phyloP scores from a whole-genome alignment of 176 grass and related monocot genomes.

The Oryza longistaminata region DNA sequence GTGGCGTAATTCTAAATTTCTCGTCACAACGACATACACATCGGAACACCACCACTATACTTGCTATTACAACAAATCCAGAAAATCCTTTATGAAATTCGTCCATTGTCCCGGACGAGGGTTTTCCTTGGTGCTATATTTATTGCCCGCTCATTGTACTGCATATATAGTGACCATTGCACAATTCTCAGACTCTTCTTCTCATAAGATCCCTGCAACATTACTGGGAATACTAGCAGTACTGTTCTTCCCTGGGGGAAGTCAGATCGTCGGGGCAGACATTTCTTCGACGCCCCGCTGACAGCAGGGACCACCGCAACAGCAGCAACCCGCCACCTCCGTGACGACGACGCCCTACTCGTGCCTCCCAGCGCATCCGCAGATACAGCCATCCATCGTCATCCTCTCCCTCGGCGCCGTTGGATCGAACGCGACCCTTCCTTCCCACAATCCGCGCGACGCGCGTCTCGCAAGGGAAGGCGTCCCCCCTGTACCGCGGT shows the following conservation, averaged over 20 bases:
- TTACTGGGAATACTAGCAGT: neutral
- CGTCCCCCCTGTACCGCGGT: neutral
- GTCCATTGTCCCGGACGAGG: too few relatives aligned
- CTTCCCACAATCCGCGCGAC: neutral
- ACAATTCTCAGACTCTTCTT: neutral
- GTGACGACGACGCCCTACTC: neutral
- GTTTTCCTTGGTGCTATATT: too few relatives aligned
- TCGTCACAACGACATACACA: too few relatives aligned
- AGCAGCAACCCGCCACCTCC: neutral
- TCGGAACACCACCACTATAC: too few relatives aligned
- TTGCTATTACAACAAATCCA: too few relatives aligned
- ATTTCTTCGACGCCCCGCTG: neutral
- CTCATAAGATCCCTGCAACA: constrained; percentile 4
- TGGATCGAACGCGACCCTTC: neutral
- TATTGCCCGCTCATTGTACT: neutral
- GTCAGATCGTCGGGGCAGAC: neutral
- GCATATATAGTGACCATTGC: neutral
- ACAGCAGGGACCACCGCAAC: neutral
- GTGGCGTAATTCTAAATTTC: too few relatives aligned
- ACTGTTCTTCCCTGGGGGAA: neutral
- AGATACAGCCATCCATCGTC: neutral
- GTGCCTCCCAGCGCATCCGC: neutral
- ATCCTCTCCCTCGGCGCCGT: constrained; percentile 19
- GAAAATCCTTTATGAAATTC: too few relatives aligned
- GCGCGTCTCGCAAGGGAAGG: neutral